phyloP scores from a whole-genome alignment of 2,329 filamentous ascomycete genomes.

The Cryphonectria parasitica region DNA sequence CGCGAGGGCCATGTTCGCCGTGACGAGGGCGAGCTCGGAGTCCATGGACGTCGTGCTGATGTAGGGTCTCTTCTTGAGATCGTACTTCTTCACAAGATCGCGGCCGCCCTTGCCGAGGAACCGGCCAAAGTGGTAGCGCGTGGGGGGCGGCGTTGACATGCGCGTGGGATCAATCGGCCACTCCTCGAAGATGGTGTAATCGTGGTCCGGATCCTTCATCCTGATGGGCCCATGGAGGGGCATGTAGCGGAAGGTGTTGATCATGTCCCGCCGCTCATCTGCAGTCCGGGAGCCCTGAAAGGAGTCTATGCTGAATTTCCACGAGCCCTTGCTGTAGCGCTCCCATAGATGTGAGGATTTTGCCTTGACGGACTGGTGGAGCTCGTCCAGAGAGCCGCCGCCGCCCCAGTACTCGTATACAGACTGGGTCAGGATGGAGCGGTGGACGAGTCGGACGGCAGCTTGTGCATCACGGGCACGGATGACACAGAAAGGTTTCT shows the following conservation, averaged over 20 bases:
- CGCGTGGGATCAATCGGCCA: conserved; percentile 64
- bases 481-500: conserved; percentile 87
- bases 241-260: conserved; percentile 81
- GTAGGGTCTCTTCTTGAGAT: conserved; percentile 90
- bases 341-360: conserved; percentile 68
- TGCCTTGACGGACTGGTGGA: conserved; percentile 68
- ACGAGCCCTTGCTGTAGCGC: conserved; percentile 66
- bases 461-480: conserved; percentile 64
- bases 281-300: conserved; percentile 74
- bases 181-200: conserved; percentile 83
- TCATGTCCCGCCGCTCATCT: conserved; percentile 69
- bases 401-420: conserved; percentile 90
- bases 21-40: conserved; percentile 86
- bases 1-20: conserved; percentile 86
- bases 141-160: conserved; percentile 56
- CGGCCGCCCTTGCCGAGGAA: conserved; percentile 69
- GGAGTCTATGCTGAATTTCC: conserved; percentile 84
- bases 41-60: conserved; percentile 99
- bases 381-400: conserved; percentile 65
- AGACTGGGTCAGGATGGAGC: conserved; percentile 79
- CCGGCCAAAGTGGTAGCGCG: conserved; percentile 72
- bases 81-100: conserved; percentile 72
- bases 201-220: conserved; percentile 73
- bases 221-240: conserved; percentile 77
- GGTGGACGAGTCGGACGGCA: conserved; percentile 69